phyloP scores from a whole-genome alignment of 805 yeast genomes.

The Wickerhamiella domercqiae region DNA sequence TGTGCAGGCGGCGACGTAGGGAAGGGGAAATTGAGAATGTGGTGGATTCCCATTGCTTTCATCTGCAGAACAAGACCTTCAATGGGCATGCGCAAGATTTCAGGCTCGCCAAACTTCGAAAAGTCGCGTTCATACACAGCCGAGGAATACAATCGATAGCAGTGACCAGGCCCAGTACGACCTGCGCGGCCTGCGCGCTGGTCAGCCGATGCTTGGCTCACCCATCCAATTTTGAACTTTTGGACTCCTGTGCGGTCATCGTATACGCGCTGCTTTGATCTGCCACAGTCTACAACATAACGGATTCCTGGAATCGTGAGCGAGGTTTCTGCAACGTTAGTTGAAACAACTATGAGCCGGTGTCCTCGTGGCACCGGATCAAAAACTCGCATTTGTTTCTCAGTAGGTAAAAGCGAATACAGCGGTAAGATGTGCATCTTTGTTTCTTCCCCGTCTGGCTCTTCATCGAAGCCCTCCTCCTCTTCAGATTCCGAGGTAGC shows the following conservation, averaged over 20 bases:
- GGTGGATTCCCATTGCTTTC: constrained; percentile 95
- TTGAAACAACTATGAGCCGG: constrained; percentile 83
- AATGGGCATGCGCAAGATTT: constrained; percentile 85
- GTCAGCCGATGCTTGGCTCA: constrained; percentile 87
- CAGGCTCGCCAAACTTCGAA: constrained; percentile 71
- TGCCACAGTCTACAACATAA: constrained; percentile 90
- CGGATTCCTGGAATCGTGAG: constrained; percentile 90
- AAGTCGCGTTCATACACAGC: constrained; percentile 86
- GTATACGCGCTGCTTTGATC: constrained; percentile 74
- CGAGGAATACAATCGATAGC: constrained; percentile 81
- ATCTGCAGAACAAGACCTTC: constrained; percentile 90
- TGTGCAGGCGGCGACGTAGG: constrained; percentile 76
- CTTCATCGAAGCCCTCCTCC: constrained; percentile 41
- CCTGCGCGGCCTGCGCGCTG: constrained; percentile 97
- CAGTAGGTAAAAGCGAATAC: constrained; percentile 85
- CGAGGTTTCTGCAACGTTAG: constrained; percentile 96
- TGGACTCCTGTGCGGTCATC: constrained; percentile 82
- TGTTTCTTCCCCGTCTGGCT: constrained; percentile 33
- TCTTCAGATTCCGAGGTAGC: constrained; percentile 27
- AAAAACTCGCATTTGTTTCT: constrained; percentile 87
- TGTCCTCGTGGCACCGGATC: constrained; percentile 72
- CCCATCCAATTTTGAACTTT: constrained; percentile 81
- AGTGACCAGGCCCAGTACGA: constrained; percentile 97
- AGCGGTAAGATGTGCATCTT: constrained; percentile 85
- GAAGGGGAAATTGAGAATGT: constrained; percentile 82